phyloP scores from a whole-genome alignment of 148 eudicot genomes.

The Rhododendron griersonianum region DNA sequence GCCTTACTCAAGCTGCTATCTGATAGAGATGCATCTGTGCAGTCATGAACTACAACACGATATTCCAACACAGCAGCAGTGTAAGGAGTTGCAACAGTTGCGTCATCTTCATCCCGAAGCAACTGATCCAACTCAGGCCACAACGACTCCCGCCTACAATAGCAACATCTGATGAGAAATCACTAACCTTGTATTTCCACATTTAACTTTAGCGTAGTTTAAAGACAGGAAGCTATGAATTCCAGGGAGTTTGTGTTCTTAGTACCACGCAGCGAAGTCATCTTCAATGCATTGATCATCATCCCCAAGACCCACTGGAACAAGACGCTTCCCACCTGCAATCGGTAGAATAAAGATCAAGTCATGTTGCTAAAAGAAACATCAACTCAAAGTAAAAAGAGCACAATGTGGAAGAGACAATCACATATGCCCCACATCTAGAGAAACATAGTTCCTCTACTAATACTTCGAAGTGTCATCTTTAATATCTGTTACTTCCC shows the following conservation, averaged over 20 bases:
- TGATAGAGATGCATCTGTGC: conserved; percentile 25
- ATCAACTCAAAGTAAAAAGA: not conserved
- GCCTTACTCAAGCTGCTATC: conserved; percentile 53
- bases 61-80: conserved; percentile 88
- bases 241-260: not conserved
- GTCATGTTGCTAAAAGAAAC: not conserved
- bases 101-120: conserved; percentile 61
- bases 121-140: conserved; percentile 96
- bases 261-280: conserved; percentile 93
- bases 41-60: conserved; percentile 59
- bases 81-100: conserved; percentile 75
- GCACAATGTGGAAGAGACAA: not conserved
- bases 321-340: conserved; percentile 82
- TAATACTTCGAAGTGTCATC: not conserved
- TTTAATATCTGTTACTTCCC: not conserved
- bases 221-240: not conserved
- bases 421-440: not conserved
- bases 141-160: conserved; percentile 67
- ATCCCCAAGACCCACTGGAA: conserved; percentile 90
- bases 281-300: conserved; percentile 98
- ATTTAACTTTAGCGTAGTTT: not conserved
- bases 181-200: not conserved
- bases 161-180: not conserved
- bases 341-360: not conserved
- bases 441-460: not conserved